Percentiles rank a stretch among this genome's conserved stretches.
Evolutionary conservation across 2,329 filamentous ascomycete species (phyloP).

Genomic region (Monascus ruber): DNA sequence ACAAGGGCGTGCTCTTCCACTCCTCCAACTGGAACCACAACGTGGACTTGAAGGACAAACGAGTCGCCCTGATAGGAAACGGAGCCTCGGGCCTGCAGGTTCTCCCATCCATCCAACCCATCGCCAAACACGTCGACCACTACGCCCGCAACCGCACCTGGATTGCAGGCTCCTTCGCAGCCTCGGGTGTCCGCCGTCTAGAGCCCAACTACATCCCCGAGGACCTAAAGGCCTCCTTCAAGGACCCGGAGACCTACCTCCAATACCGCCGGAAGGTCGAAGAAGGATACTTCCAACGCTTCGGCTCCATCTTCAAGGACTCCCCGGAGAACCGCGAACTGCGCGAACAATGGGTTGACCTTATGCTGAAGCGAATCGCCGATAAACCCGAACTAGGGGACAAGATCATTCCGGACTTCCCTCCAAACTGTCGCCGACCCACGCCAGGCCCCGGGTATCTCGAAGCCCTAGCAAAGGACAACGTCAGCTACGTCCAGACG

Average conservation of each 20-base stretch:
- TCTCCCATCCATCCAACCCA: constrained; percentile 28
- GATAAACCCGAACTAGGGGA: constrained; percentile 47
- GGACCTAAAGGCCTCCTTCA: constrained; percentile 46
- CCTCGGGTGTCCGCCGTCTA: constrained; percentile 39
- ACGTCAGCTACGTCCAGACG: constrained; percentile 50
- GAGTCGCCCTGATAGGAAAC: constrained; percentile 51
- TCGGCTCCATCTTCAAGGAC: constrained; percentile 43
- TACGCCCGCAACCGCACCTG: constrained; percentile 56
- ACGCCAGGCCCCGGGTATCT: constrained; percentile 59
- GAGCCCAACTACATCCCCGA: constrained; percentile 45
- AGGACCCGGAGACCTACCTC: constrained; percentile 51
- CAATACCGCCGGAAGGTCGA: constrained; percentile 48
- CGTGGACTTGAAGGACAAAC: constrained; percentile 39
- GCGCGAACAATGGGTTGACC: constrained; percentile 36
- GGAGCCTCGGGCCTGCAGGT: constrained; percentile 50
- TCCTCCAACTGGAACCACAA: constrained; percentile 49
- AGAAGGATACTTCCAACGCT: constrained; percentile 51
- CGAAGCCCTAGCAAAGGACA: constrained; percentile 50
- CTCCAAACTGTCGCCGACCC: constrained; percentile 52
- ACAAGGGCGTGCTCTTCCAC: constrained; percentile 46
- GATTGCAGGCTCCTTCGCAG: constrained; percentile 55
- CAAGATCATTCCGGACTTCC: constrained; percentile 50
- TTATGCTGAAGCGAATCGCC: constrained; percentile 44
- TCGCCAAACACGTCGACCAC: constrained; percentile 44
- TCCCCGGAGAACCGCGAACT: constrained; percentile 40